Base-by-base conservation (phyloP, 2,329 filamentous ascomycete genomes). In the Fusarium goolgardi region DNA sequence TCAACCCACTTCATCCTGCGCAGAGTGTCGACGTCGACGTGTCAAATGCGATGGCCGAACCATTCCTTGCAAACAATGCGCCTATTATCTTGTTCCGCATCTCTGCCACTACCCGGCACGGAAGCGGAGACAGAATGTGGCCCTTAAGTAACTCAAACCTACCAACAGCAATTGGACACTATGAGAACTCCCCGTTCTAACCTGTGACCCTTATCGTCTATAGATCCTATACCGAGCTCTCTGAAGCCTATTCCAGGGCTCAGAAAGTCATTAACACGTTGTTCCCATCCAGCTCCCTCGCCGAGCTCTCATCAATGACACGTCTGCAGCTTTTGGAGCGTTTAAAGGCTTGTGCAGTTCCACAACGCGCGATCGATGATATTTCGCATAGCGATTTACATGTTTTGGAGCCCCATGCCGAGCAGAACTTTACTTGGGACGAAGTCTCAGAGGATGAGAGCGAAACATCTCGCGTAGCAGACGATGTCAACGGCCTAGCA, bases 401-500 rank as follows among this genome's bases (percentile, higher is more conserved):
- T 9, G 35, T 61, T 6, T 23, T 64, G 3, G 61, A 64, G 16
- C 61, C 61, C 1, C 23, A 23, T 1, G 7, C 8, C 4, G 56
- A 64, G 15, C 43, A 50, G 3, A 41, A 53, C 13, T 65, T 65
- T 8, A 58, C 50, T 6, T 65, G 62, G 62, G 62, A 65, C 12
- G 62, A 65, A 40, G 34, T 54, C 4, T 65, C 62, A 1, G 59
- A 63, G 1, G 31, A 18, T 5, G 39, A 35, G 3, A 62, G 53
- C 10, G 47, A 65, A 5, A 35, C 44, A 6, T 58, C 54, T 0
- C 53, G 49, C 10, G 27, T 62, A 11, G 56, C 53, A 23, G 63
- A 67, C n/a, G 60, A 67, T 16, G 60, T 76, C 34, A 77, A 77
- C 25, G 89, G 89, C 0, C 80, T 92, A 3, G 79, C 81, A 3